Base-by-base conservation (phyloP, 1,284 basidiomycete genomes). In the Pseudozyma hubeiensis region DNA sequence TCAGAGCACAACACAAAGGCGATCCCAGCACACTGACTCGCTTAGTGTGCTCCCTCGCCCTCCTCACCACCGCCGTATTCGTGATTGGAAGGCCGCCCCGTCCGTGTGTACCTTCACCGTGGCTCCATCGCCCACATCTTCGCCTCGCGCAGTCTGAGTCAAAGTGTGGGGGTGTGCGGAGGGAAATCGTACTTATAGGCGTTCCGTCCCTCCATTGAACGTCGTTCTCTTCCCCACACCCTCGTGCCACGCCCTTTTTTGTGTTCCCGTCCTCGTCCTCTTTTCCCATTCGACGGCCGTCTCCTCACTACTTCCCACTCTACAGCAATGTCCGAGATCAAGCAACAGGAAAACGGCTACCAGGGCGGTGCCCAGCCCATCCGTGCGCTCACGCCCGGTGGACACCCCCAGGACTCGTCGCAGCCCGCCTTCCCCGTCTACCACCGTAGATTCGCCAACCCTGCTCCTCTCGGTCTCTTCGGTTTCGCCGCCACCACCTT, bases 401-500 rank as follows among this genome's bases (percentile, higher is more conserved):
- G 86, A 39, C 84, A 87, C 71, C 84, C 85, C 29, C 81, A 85
- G 63, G 87, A 87, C 75, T 79, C 70, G 30, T 81, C 83, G 48
- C 86, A 85, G 61, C 84, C 84, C n/a, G 80, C 79, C 10, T 80
- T 81, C 70, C 78, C 83, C 35, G 47, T 78, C 65, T 83, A 78
- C 69, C 78, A 72, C 37, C 75, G 87, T 50, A 85, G 84, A 50
- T 85, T 88, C 58, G 87, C 85, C 64, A 88, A 88, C 84, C 88
- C 88, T 0, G 86, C 87, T 0, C 88, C 88, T 37, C 83, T 88
- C 10, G 88, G 88, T 9, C 79, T 83, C 7, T 75, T 81, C 33
- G 78, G 63, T 43, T 82, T 86, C 41, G 86, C 81, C 13, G 64
- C 86, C 6, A 88, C 88, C n/a, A 88, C 88, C 4, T 87, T 88